Base-by-base conservation (phyloP, 2,329 filamentous ascomycete species). In the Huntiella savannae region DNA sequence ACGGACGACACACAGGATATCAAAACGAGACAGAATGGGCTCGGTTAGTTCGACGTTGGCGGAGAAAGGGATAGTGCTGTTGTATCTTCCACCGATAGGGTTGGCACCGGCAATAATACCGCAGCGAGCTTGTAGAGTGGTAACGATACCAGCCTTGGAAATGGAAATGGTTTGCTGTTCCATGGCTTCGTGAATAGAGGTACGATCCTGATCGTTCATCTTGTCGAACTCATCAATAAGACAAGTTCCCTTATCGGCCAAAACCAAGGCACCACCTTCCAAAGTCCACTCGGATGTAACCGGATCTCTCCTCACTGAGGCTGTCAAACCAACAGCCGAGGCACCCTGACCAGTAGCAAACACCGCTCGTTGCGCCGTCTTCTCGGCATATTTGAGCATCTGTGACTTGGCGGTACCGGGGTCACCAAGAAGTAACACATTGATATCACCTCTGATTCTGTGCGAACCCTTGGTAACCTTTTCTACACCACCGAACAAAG, bases 131-230 rank as follows among this genome's bases (percentile, higher is more conserved):
- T 98, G 88, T 1, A 98, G 70, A 0, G 91, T 96, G 1, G 91
- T 98, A 38, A 98, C 91, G 51, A 98, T 98, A 63, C 91, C 91
- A 1, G 91, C 91, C 61, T 98, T 98, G 53, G 86, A 94, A 58
- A 98, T 98, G 51, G 88, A 96, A 54, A 98, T 98, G 1, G 91
- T 98, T 64, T 98, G 91, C 63, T 98, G 91, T 63, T 98, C 91
- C 91, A 98, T 98, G 50, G 91, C 91, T 69, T 98, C 91, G 71
- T 98, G 91, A 55, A 98, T 98, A 5, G 86, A 94, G 1, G 91
- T 96, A 53, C 91, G 77, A 61, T 98, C 91, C 59, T 96, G 86
- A 60, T 98, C 91, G 60, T 96, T 96, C 91, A 98, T 98, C 71
- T 98, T 98, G 73, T 98, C 91, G 56, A 98, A 98, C 63, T 98